A percentile compares a stretch with the other conserved stretches of the same genome.
These are phyloP conservation scores for Melanopsichium pennsylvanicum DNA, from an alignment of 1,284 basidiomycete genomes.

Conservation along the genomic window DNA sequence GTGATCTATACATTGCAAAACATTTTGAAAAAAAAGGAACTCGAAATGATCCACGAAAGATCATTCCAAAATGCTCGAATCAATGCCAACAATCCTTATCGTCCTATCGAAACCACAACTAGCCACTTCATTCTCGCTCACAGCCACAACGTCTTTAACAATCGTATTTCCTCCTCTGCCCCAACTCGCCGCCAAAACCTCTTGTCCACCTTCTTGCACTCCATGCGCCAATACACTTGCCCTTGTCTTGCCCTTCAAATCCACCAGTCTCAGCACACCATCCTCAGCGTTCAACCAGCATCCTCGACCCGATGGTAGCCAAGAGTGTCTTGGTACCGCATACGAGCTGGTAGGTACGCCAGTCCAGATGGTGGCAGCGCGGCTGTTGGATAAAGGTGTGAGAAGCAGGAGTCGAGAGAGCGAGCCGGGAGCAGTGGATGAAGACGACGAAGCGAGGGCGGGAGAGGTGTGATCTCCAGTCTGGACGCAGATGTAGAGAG, in stretches of 20 bases:
- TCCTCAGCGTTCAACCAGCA: slow-evolving; percentile 61
- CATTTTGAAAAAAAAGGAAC: too few relatives aligned
- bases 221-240: slow-evolving; percentile 49
- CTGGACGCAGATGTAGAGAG: slow-evolving; percentile 49
- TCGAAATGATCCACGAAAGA: too few relatives aligned
- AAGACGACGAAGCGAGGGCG: slow-evolving; percentile 8
- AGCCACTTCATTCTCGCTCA: slow-evolving; percentile 39
- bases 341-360: slow-evolving; percentile 41
- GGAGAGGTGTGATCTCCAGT: slow-evolving; percentile 55
- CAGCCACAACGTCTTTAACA: slow-evolving; percentile 52
- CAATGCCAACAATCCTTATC: slow-evolving; percentile 27
- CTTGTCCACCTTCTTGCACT: neutral
- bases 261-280: slow-evolving; percentile 52
- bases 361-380: slow-evolving; percentile 54
- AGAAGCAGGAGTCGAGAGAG: slow-evolving; percentile 53
- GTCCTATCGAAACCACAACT: slow-evolving; percentile 60
- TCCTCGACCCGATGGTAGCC: slow-evolving; percentile 44
- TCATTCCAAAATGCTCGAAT: neutral
- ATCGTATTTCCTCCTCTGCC: slow-evolving; percentile 58
- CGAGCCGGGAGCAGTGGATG: slow-evolving; percentile 4
- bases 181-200: slow-evolving; percentile 29
- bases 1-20: too few relatives aligned
- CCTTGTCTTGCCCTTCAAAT: slow-evolving; percentile 41
- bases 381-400: slow-evolving; percentile 26
- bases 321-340: slow-evolving; percentile 51